Evolutionary conservation across 495 filamentous ascomycete genomes (phyloP), one percentile per base, ranked within the genome.

Genomic region (Penicillium diatomitis): DNA sequence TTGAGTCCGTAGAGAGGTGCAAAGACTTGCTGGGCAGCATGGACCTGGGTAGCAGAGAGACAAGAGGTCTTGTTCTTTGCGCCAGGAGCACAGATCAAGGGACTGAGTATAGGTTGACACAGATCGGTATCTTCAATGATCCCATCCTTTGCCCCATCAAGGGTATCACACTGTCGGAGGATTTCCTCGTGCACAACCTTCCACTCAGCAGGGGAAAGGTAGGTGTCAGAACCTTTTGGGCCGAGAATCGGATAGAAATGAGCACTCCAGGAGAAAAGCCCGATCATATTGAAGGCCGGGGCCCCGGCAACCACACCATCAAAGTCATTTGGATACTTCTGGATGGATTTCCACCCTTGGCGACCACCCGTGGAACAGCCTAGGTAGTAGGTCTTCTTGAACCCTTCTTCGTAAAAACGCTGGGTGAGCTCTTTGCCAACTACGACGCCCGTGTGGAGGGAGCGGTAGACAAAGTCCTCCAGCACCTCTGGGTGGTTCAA

Each of bases 251-350:
- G 53, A 46, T 69, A 77, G 54, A 81, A 82, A 8, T 63, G 60
- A 4, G 71, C 79, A 36, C 74, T 69, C 78, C 79, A 82, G 1
- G 73, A 74, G 6, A 69, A 56, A 11, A 82, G 53, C 42, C 73
- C 74, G 47, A 72, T 62, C 42, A 79, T 42, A 40, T 49, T 49
- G 57, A 76, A 57, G 5, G 71, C 71, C 6, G 71, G 77, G 6
- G 80, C 72, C 4, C 82, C 83, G 10, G 78, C 75, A 5, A 88
- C 66, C 3, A 84, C 78, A 30, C 86, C 86, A 58, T 90, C 84
- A 48, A 86, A 78, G 51, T 76, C 71, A 37, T 69, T 63, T 5
- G 77, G 75, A 48, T 68, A 79, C 46, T 72, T 66, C 51, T 79
- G 71, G 6, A 71, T 63, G 2, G 66, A 63, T 50, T 76, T 76